Evolutionary conservation across 306 rosid species (phyloP).

Genomic region (Dryas alaskensis): DNA sequence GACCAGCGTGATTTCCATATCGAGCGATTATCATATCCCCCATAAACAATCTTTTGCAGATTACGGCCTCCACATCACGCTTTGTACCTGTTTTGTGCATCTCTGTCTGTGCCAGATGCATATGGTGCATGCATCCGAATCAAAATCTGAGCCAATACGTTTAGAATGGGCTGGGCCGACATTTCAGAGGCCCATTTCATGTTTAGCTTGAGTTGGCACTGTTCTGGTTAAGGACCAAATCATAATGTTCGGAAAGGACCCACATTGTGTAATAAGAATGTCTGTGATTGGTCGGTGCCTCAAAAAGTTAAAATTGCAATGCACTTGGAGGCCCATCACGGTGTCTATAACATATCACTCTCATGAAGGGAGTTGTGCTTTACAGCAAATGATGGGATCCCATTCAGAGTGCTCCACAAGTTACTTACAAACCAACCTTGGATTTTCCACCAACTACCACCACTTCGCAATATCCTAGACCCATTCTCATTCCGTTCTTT

Average conservation of each 20-base stretch:
- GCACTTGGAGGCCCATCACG: slow-evolving; percentile 5
- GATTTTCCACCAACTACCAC: not conserved
- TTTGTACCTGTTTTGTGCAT: not conserved
- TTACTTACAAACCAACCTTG: no score
- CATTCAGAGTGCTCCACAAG: not conserved
- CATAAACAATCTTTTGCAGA: not conserved
- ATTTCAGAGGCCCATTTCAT: not conserved
- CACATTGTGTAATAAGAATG: not conserved
- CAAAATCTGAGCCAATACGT: not conserved
- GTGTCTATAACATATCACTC: slow-evolving; percentile 7
- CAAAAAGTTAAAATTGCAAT: not conserved
- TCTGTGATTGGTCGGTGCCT: not conserved
- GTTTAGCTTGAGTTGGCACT: no score
- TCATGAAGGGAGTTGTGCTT: slow-evolving; percentile 9
- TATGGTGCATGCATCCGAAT: not conserved
- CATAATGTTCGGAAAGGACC: not conserved
- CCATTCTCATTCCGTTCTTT: no score
- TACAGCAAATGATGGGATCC: slow-evolving; percentile 11
- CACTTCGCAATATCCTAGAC: not conserved
- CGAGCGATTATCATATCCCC: not conserved
- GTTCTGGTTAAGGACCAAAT: not conserved
- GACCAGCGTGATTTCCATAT: slow-evolving; percentile 10
- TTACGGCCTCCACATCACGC: not conserved
- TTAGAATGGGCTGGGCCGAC: not conserved
- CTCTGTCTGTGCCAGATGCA: not conserved